phyloP scores from a whole-genome alignment of 2,329 filamentous ascomycete genomes.

The Colletotrichum sp. region DNA sequence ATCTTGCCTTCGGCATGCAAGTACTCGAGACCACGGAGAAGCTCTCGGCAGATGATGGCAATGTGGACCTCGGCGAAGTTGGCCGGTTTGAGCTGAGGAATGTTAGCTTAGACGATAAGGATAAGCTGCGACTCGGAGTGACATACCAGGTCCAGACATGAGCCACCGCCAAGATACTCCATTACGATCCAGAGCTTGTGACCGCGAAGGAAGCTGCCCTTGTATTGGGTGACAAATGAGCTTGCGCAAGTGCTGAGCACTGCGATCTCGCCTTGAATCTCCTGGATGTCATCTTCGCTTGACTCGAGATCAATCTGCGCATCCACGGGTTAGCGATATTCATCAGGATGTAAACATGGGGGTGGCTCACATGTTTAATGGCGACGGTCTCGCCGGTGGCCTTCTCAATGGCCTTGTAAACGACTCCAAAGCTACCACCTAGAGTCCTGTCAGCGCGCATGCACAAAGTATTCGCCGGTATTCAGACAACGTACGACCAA shows the following conservation, averaged over 20 bases:
- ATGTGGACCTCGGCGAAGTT: constrained; percentile 89
- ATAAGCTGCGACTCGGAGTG: constrained; percentile 21
- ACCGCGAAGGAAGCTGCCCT: constrained; percentile 92
- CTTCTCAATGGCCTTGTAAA: constrained; percentile 95
- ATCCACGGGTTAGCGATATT: not conserved
- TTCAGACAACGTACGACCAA: constrained; percentile 74
- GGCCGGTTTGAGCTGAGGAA: constrained; percentile 79
- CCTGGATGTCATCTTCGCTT: constrained; percentile 96
- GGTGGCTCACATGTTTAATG: constrained; percentile 85
- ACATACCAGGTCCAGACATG: constrained; percentile 87
- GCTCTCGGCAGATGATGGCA: constrained; percentile 90
- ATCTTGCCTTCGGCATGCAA: constrained; percentile 94
- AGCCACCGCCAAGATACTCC: constrained; percentile 96
- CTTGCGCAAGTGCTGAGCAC: constrained; percentile 95
- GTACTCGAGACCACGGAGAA: constrained; percentile 90
- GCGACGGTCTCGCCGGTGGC: constrained; percentile 91
- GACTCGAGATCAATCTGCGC: constrained; percentile 95
- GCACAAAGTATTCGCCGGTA: not conserved
- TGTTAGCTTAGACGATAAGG: constrained; percentile 32
- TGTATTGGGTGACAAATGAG: constrained; percentile 94
- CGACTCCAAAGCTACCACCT: constrained; percentile 95
- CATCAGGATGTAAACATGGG: not conserved
- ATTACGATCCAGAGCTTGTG: constrained; percentile 99
- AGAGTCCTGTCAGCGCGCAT: constrained; percentile 19
- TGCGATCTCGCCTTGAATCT: constrained; percentile 97